phyloP scores from a whole-genome alignment of 1,139 yeast genomes.

The Hemisphaericaspora xylanilytica region DNA sequence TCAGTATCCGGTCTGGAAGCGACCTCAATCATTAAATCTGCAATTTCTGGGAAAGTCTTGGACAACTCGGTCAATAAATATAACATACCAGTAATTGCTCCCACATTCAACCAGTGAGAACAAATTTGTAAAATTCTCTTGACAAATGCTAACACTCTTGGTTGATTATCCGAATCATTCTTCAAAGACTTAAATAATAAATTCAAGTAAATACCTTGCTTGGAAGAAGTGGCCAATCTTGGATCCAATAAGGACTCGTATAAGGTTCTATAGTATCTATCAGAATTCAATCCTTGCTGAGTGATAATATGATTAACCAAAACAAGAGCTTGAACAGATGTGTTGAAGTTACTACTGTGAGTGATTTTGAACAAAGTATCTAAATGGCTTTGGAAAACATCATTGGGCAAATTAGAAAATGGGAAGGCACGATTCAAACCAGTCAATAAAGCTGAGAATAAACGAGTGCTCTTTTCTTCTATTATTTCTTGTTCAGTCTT shows the following conservation, averaged over 20 bases:
- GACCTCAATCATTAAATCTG: constrained; percentile 41
- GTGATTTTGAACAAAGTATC: constrained; percentile 86
- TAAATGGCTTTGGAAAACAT: constrained; percentile 72
- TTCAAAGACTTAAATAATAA: constrained; percentile 80
- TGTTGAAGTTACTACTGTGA: constrained; percentile 91
- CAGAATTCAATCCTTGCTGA: constrained; percentile 56
- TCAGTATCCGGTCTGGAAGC: constrained; percentile 38
- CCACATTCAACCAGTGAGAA: constrained; percentile 81
- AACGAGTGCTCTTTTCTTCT: constrained; percentile 81
- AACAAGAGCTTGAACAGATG: constrained; percentile 88
- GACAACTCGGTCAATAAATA: constrained; percentile 68
- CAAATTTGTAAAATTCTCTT: constrained; percentile 88
- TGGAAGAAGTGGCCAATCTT: constrained; percentile 77
- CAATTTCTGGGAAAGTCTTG: constrained; percentile 41
- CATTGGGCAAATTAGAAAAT: constrained; percentile 73
- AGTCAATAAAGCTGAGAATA: constrained; percentile 87
- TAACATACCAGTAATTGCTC: constrained; percentile 88
- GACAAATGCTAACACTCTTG: constrained; percentile 83
- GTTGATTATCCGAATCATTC: constrained; percentile 55
- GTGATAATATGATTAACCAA: constrained; percentile 74
- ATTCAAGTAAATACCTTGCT: constrained; percentile 86
- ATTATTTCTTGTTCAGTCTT: constrained; percentile 69
- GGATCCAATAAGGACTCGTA: constrained; percentile 89
- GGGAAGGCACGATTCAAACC: constrained; percentile 98
- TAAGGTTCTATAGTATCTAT: constrained; percentile 82